Evolutionary conservation across 345 rosid species (phyloP).

Genomic region (Psidium friedrichsthalianum): DNA sequence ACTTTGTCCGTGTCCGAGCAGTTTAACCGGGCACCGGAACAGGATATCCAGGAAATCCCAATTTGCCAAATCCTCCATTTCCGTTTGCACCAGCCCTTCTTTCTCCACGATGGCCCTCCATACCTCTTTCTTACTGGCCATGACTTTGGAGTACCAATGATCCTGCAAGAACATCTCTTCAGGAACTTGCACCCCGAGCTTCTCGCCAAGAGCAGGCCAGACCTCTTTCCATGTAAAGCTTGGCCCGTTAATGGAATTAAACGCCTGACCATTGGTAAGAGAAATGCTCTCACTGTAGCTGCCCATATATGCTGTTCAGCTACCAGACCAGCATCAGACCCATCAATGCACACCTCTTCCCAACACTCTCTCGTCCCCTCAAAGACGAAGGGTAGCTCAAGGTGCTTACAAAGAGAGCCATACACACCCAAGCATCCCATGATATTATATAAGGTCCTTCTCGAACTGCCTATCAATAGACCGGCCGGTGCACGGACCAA

Average conservation of each 20-base stretch:
- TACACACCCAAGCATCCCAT: conserved; percentile 74
- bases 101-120: conserved; percentile 60
- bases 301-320: conserved; percentile 83
- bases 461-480: conserved; percentile 61
- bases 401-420: conserved; percentile 50
- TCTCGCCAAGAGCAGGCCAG: conserved; percentile 53
- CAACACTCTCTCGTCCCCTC: conserved; percentile 79
- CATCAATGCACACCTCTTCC: conserved; percentile 77
- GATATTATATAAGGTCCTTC: conserved; percentile 50
- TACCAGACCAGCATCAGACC: conserved; percentile 59
- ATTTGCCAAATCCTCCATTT: conserved; percentile 67
- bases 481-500: conserved; percentile 85
- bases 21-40: conserved; percentile 59
- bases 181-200: conserved; percentile 38
- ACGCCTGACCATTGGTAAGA: conserved; percentile 41
- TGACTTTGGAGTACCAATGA: conserved; percentile 30
- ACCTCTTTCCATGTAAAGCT: conserved; percentile 79
- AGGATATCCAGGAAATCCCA: conserved; percentile 68
- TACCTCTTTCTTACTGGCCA: conserved; percentile 35
- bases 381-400: conserved; percentile 70
- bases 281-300: conserved; percentile 32
- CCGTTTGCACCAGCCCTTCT: conserved; percentile 36
- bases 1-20: conserved; percentile 64
- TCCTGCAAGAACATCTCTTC: conserved; percentile 32
- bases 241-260: conserved; percentile 59